These are phyloP conservation scores for Immersiporthe knoxdaviesiana DNA, from an alignment of 2,329 filamentous ascomycete species.

Conservation along the genomic window DNA sequence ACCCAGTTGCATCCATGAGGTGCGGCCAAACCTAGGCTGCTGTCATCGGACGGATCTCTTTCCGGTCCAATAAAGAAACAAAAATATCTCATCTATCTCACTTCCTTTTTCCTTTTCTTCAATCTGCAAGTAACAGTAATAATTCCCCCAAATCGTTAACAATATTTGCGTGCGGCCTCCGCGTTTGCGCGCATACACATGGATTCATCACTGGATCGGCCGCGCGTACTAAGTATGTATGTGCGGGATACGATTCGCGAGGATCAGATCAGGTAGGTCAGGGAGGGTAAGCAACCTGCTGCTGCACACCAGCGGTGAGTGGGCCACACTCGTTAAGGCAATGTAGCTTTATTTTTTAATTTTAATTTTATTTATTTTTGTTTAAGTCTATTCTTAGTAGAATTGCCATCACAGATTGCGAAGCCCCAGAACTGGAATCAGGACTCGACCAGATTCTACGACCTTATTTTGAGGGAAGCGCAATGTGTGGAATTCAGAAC, in stretches of 20 bases:
- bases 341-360: no score
- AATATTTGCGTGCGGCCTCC: background rate
- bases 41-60: background rate
- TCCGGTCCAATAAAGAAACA: background rate
- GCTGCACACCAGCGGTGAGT: background rate
- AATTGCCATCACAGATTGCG: background rate
- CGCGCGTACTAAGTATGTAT: no score
- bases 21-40: background rate
- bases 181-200: background rate
- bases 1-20: background rate
- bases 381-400: constrained; percentile 6
- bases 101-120: no score
- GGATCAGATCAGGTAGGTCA: background rate
- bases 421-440: background rate
- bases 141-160: background rate
- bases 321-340: no score
- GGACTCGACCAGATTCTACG: background rate
- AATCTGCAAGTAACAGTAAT: no score
- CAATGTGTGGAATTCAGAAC: background rate
- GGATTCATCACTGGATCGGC: background rate
- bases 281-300: background rate
- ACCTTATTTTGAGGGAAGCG: background rate
- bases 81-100: background rate
- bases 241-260: background rate
- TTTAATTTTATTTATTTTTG: no score